phyloP scores from a whole-genome alignment of 331 rosid genomes.

The Rhamnella rubrinervis region DNA sequence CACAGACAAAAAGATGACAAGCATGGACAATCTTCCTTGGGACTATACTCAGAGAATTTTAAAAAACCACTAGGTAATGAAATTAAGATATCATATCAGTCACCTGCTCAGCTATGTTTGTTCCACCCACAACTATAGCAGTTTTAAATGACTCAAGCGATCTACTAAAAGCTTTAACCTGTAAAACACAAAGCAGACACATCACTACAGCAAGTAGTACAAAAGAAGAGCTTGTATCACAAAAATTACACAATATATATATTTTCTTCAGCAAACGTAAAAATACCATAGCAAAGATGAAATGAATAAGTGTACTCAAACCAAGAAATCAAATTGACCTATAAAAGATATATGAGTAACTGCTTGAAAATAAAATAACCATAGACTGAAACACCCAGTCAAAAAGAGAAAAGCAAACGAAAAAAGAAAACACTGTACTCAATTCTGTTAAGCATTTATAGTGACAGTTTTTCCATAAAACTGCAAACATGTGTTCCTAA shows the following conservation, averaged over 20 bases:
- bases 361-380: neutral
- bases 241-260: neutral
- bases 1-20: slow-evolving; percentile 11
- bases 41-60: slow-evolving; percentile 6
- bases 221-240: neutral
- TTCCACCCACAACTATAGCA: slow-evolving; percentile 87
- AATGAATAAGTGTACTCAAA: neutral
- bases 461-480: neutral
- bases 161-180: slow-evolving; percentile 87
- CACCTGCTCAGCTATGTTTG: slow-evolving; percentile 83
- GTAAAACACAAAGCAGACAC: slow-evolving; percentile 29
- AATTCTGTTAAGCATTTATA: neutral
- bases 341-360: neutral
- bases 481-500: neutral
- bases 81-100: slow-evolving; percentile 18
- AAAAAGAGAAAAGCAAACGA: no score
- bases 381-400: neutral
- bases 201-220: slow-evolving; percentile 5
- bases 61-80: slow-evolving; percentile 1
- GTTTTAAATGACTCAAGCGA: slow-evolving; percentile 70
- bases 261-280: neutral
- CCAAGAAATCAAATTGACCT: neutral
- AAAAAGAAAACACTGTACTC: neutral
- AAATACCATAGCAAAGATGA: neutral
- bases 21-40: neutral